These are phyloP conservation scores for Trichoderma lentiforme DNA, from an alignment of 2,329 filamentous ascomycete species.

Conservation along the genomic window DNA sequence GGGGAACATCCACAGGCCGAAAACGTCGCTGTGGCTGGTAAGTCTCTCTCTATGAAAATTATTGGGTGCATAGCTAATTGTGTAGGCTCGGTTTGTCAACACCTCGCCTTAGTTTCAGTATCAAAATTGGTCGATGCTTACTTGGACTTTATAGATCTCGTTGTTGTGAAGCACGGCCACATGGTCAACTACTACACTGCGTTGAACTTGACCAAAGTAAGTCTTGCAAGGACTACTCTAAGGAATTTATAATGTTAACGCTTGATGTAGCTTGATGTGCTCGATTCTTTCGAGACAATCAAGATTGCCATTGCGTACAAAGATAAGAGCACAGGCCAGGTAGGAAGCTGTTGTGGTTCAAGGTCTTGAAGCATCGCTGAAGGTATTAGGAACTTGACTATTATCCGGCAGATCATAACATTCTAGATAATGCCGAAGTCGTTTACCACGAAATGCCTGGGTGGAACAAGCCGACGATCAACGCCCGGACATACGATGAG, in stretches of 20 bases:
- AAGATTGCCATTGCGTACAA: background rate
- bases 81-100: background rate
- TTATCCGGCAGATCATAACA: slow-evolving; percentile 43
- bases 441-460: slow-evolving; percentile 67
- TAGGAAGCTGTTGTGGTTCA: background rate
- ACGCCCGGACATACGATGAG: slow-evolving; percentile 42
- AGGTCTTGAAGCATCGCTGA: background rate
- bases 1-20: slow-evolving; percentile 52
- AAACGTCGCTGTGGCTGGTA: slow-evolving; percentile 55
- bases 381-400: background rate
- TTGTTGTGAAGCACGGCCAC: background rate
- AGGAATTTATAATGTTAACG: background rate
- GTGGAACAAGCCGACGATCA: slow-evolving; percentile 64
- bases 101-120: background rate
- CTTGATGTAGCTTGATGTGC: background rate
- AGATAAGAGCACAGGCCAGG: background rate
- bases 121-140: background rate
- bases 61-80: background rate
- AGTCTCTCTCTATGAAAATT: background rate
- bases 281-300: background rate
- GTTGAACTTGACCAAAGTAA: background rate
- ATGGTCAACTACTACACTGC: background rate
- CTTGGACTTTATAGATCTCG: background rate
- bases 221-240: background rate
- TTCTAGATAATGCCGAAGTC: slow-evolving; percentile 58